These are phyloP conservation scores for Plasmodium chabaudi DNA, from an alignment of 169 alveolate genomes.

Conservation along the genomic window DNA sequence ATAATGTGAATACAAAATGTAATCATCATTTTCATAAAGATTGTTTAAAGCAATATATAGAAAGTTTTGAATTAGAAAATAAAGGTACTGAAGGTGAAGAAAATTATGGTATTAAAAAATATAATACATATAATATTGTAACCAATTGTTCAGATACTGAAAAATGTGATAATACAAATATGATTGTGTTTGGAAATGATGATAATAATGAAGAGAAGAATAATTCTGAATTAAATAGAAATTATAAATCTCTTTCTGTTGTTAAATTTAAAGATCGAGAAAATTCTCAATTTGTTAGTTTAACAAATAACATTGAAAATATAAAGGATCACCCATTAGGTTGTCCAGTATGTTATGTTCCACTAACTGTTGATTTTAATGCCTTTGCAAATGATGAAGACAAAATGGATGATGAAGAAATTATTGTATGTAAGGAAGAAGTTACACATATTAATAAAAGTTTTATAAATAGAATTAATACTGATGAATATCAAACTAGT, in stretches of 20 bases:
- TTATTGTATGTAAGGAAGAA: conserved; percentile 55
- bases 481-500: conserved; percentile 83
- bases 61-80: conserved; percentile 84
- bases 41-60: conserved; percentile 87
- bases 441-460: conserved; percentile 75
- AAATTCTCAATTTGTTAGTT: conserved; percentile 25
- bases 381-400: conserved; percentile 2
- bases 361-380: conserved; percentile 83
- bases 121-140: background rate
- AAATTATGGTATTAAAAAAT: background rate
- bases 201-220: conserved; percentile 31
- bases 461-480: conserved; percentile 82
- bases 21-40: conserved; percentile 89
- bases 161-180: background rate
- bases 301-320: conserved; percentile 16
- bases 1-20: conserved; percentile 84
- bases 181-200: background rate
- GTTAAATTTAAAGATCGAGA: conserved; percentile 71
- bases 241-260: conserved; percentile 69
- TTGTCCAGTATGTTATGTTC: conserved; percentile 88
- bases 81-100: conserved; percentile 6
- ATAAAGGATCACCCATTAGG: conserved; percentile 80
- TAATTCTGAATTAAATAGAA: conserved; percentile 45
- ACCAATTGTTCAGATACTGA: background rate
- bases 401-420: conserved; percentile 43